Conservation (phyloP, 1,139 yeast genomes). For the Geotrichum armillariae region DNA sequence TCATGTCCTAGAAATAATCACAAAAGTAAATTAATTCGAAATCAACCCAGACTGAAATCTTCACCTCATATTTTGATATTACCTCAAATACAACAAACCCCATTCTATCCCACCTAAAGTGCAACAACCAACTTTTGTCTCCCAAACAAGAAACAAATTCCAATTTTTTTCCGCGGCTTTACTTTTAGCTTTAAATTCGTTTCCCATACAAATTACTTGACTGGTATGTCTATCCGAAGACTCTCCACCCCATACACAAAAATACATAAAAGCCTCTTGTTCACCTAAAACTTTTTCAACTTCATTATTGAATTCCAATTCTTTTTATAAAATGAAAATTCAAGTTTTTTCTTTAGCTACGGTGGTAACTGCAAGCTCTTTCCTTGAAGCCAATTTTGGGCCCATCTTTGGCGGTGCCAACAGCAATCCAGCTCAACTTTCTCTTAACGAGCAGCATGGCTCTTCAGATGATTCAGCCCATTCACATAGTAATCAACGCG, state of each 20-base stretch:
- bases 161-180: not conserved
- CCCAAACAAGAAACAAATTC: conserved; percentile 3
- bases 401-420: not conserved
- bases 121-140: not conserved
- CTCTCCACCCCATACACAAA: too few species aligned
- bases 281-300: too few species aligned
- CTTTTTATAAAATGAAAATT: conserved; percentile 3
- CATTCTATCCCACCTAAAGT: too few species aligned
- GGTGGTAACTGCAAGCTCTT: conserved; percentile 8
- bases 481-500: not conserved
- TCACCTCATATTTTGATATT: too few species aligned
- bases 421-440: not conserved
- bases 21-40: too few species aligned
- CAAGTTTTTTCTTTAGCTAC: not conserved
- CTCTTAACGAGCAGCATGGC: not conserved
- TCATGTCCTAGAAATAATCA: too few species aligned
- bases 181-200: not conserved
- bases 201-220: too few species aligned
- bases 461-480: not conserved
- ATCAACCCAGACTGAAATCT: too few species aligned
- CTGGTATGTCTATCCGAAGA: too few species aligned
- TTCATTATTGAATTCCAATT: too few species aligned
- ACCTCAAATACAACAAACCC: too few species aligned
- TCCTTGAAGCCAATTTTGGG: conserved; percentile 8
- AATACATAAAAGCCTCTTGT: too few species aligned